Conservation (phyloP, 2,329 filamentous ascomycete genomes). For the Talaromyces sp. region DNA sequence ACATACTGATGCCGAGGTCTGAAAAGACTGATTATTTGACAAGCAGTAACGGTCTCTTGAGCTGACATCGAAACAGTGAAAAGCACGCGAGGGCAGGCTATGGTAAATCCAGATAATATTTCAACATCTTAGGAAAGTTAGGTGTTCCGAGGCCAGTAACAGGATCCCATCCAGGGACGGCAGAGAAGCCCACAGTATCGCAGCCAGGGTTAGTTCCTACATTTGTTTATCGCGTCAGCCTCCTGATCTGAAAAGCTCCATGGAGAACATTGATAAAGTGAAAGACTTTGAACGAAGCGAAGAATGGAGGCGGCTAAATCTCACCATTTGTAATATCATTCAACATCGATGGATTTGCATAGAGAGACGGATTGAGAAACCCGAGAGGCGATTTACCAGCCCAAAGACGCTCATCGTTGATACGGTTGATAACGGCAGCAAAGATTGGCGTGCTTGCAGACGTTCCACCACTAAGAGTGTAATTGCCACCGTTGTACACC, state of each 20-base stretch:
- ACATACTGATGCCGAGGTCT: neutral
- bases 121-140: slow-evolving; percentile 19
- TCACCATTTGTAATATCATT: slow-evolving; percentile 18
- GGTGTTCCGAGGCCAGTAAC: slow-evolving; percentile 33
- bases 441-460: slow-evolving; percentile 18
- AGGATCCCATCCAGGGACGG: slow-evolving; percentile 30
- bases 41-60: neutral
- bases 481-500: slow-evolving; percentile 14
- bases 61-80: neutral
- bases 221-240: neutral
- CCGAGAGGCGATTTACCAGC: slow-evolving; percentile 16
- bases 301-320: neutral
- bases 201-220: slow-evolving; percentile 16
- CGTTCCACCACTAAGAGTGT: slow-evolving; percentile 13
- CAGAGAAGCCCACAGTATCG: slow-evolving; percentile 10
- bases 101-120: slow-evolving; percentile 14
- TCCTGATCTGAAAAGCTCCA: neutral
- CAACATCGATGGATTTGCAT: slow-evolving; percentile 16
- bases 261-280: neutral
- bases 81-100: neutral
- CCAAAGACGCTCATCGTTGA: slow-evolving; percentile 18
- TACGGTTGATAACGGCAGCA: slow-evolving; percentile 15
- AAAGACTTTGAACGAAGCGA: neutral
- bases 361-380: slow-evolving; percentile 14
- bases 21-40: neutral